A percentile compares a stretch with the other conserved stretches of the same genome.
Evolutionary conservation across 2,329 filamentous ascomycete genomes (phyloP).

Genomic region (Cladosporium austrohemisphaericum): DNA sequence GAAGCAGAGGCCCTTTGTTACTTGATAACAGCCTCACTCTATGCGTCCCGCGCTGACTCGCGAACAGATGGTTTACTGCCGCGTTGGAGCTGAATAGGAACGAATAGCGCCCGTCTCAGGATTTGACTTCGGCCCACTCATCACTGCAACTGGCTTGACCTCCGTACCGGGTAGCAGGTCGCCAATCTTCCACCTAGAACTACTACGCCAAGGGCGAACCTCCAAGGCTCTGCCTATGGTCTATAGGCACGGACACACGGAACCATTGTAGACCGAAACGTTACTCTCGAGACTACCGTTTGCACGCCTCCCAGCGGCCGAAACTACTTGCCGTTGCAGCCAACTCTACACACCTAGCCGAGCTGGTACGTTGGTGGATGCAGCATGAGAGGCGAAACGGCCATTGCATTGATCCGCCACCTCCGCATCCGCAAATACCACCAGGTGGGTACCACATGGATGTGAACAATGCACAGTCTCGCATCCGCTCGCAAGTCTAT

Average conservation of each 20-base stretch:
- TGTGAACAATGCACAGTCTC: constrained; percentile 1
- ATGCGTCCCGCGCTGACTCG: constrained; percentile 5
- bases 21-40: not conserved
- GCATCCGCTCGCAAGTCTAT: constrained; percentile 6
- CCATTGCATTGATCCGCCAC: not conserved
- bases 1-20: not conserved
- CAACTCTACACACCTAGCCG: not conserved
- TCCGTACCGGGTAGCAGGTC: constrained; percentile 1
- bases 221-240: not conserved
- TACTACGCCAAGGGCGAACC: not conserved
- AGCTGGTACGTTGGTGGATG: not conserved
- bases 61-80: constrained; percentile 1
- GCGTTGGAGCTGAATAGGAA: not conserved
- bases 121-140: not conserved
- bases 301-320: not conserved
- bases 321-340: too few species aligned
- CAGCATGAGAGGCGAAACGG: not conserved
- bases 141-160: not conserved
- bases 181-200: not conserved
- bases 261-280: not conserved
- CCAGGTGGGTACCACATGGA: not conserved
- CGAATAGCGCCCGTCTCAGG: not conserved
- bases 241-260: not conserved
- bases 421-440: constrained; percentile 12
- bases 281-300: too few species aligned